Evolutionary conservation across 768 basidiomycete species (phyloP).

Genomic region (Boletus reticulatus): DNA sequence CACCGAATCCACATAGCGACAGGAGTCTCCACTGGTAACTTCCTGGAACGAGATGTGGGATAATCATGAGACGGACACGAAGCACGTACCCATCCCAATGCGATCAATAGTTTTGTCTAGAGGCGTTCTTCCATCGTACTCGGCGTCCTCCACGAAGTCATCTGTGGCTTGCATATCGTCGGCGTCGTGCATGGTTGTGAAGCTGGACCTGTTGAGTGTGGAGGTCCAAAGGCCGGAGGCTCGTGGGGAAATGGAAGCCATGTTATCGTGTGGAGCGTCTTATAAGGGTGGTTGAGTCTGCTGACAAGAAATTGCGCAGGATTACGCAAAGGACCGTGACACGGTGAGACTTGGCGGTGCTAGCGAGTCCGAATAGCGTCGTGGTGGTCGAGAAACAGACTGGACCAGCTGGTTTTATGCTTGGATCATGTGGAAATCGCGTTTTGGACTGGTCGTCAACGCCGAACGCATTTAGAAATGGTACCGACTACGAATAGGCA

Average conservation of each 20-base stretch:
- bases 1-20: constrained; percentile 87
- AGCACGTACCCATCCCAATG: constrained; percentile 78
- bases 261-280: constrained; percentile 10
- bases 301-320: constrained; percentile 1
- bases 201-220: constrained; percentile 29
- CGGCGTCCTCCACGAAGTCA: constrained; percentile 20
- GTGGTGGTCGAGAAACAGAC: not conserved
- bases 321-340: constrained; percentile 13
- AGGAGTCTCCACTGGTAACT: constrained; percentile 82
- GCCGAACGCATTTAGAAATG: too few species aligned
- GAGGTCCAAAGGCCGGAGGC: constrained; percentile 50
- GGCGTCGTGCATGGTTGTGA: constrained; percentile 40
- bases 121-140: constrained; percentile 49
- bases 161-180: constrained; percentile 29
- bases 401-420: not conserved
- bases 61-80: not conserved
- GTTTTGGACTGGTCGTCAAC: constrained; percentile 2
- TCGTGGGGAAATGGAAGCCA: constrained; percentile 46
- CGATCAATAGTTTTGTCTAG: constrained; percentile 87
- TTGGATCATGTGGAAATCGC: not conserved
- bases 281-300: not conserved
- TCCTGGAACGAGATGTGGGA: constrained; percentile 32
- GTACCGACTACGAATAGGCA: not conserved
- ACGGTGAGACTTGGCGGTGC: not conserved
- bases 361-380: too few species aligned